Evolutionary conservation across 1,284 basidiomycete genomes (phyloP).

Genomic region (Trichosporon sp.): DNA sequence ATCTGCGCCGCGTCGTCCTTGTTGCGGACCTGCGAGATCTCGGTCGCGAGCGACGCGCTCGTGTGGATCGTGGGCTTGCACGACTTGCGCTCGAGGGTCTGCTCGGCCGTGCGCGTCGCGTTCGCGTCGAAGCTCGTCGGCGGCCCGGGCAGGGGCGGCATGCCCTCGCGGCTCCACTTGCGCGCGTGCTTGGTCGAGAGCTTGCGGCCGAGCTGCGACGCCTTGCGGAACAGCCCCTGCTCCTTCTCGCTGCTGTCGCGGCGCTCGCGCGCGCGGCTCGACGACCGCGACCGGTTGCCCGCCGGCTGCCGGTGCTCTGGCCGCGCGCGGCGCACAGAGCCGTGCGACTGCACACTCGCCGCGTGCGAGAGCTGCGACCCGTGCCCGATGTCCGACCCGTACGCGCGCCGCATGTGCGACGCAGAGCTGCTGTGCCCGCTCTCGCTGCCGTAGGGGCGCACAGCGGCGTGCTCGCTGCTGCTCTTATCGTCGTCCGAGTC

Average conservation of each 20-base stretch:
- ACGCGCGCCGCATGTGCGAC: not conserved
- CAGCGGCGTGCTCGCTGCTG: not conserved
- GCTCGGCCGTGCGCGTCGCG: conserved; percentile 27
- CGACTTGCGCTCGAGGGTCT: conserved; percentile 26
- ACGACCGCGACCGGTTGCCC: not conserved
- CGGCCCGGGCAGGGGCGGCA: conserved; percentile 17
- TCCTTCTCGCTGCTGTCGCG: not conserved
- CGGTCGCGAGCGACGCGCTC: conserved; percentile 32
- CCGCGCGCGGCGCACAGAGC: not conserved
- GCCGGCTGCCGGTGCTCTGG: not conserved
- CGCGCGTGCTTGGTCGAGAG: conserved; percentile 15
- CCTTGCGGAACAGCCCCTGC: not conserved
- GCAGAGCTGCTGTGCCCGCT: not conserved
- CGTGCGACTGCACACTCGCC: not conserved
- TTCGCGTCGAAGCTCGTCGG: conserved; percentile 39
- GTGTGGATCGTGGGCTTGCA: conserved; percentile 33
- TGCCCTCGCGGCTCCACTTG: conserved; percentile 8
- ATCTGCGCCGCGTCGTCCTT: conserved; percentile 39
- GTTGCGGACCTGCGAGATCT: conserved; percentile 29
- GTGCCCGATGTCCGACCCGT: not conserved
- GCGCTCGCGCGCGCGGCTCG: not conserved
- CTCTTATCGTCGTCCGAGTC: not conserved
- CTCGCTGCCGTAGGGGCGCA: conserved; percentile 1
- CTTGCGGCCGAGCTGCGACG: conserved; percentile 15
- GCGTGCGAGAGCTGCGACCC: not conserved